Percentiles rank a stretch among this genome's conserved stretches.
These are phyloP conservation scores for Aspergillus luchuensis DNA, from an alignment of 2,329 filamentous ascomycete genomes.

Conservation along the genomic window DNA sequence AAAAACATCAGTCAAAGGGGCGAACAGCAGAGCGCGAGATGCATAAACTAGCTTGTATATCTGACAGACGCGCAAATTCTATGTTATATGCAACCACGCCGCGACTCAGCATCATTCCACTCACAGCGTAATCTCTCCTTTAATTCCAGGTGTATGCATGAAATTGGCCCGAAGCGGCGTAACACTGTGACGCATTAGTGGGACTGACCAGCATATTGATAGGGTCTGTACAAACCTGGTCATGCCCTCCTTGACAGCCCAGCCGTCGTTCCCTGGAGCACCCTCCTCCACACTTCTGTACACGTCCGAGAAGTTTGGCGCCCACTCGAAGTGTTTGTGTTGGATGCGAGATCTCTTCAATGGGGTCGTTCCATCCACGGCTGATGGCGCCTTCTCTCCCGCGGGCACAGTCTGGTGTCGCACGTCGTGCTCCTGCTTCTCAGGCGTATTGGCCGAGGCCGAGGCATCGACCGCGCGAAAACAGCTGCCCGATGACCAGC, in stretches of 20 bases:
- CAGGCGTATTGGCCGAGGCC: constrained; percentile 60
- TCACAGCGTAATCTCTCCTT: constrained; percentile 81
- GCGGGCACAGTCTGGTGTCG: constrained; percentile 54
- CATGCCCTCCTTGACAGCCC: constrained; percentile 83
- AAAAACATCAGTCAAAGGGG: constrained; percentile 3
- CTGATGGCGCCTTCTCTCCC: constrained; percentile 23
- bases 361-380: constrained; percentile 44
- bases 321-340: constrained; percentile 94
- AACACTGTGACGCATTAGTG: constrained; percentile 58
- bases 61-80: constrained; percentile 25
- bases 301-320: constrained; percentile 82
- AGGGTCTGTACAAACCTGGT: constrained; percentile 64
- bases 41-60: constrained; percentile 32
- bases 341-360: constrained; percentile 55
- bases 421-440: constrained; percentile 72
- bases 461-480: constrained; percentile 75
- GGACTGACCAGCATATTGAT: neutral
- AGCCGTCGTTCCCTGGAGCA: constrained; percentile 83
- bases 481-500: constrained; percentile 81
- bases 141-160: constrained; percentile 69
- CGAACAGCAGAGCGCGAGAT: constrained; percentile 19
- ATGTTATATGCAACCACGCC: constrained; percentile 28
- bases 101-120: constrained; percentile 47
- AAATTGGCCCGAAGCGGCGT: constrained; percentile 93
- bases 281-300: constrained; percentile 82